Evolutionary conservation across 495 filamentous ascomycete species (phyloP).

Genomic region (Tetracladium marchalianum): DNA sequence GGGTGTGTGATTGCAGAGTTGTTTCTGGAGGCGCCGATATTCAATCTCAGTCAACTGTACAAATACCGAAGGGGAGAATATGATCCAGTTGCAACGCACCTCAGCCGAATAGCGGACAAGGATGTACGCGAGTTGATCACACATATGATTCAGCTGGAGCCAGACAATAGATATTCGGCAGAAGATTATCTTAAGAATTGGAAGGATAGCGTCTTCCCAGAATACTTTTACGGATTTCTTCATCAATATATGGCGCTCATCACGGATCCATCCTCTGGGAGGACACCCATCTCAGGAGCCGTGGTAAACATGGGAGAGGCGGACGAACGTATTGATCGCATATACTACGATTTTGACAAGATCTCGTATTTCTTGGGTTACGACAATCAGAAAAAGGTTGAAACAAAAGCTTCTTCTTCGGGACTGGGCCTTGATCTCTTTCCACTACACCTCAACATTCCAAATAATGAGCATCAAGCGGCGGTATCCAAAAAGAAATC

Average conservation of each 20-base stretch:
- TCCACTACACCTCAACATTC: slow-evolving; percentile 83
- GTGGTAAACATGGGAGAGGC: slow-evolving; percentile 64
- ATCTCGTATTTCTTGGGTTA: slow-evolving; percentile 89
- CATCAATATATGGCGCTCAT: slow-evolving; percentile 96
- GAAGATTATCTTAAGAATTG: slow-evolving; percentile 93
- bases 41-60: slow-evolving; percentile 86
- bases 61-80: slow-evolving; percentile 90
- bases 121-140: slow-evolving; percentile 79
- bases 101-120: slow-evolving; percentile 79
- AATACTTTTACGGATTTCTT: slow-evolving; percentile 93
- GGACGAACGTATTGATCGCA: slow-evolving; percentile 86
- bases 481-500: slow-evolving; percentile 29
- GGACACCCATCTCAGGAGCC: slow-evolving; percentile 49
- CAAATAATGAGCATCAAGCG: slow-evolving; percentile 62
- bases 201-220: slow-evolving; percentile 83
- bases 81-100: slow-evolving; percentile 67
- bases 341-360: slow-evolving; percentile 94
- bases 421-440: slow-evolving; percentile 37
- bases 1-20: slow-evolving; percentile 97
- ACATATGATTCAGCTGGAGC: slow-evolving; percentile 93
- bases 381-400: slow-evolving; percentile 31
- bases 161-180: slow-evolving; percentile 82
- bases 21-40: slow-evolving; percentile 91
- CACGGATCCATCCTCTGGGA: slow-evolving; percentile 83
- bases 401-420: slow-evolving; percentile 12